Base-by-base conservation (phyloP, 2,329 filamentous ascomycete genomes). In the Nigrospora sphaerica region DNA sequence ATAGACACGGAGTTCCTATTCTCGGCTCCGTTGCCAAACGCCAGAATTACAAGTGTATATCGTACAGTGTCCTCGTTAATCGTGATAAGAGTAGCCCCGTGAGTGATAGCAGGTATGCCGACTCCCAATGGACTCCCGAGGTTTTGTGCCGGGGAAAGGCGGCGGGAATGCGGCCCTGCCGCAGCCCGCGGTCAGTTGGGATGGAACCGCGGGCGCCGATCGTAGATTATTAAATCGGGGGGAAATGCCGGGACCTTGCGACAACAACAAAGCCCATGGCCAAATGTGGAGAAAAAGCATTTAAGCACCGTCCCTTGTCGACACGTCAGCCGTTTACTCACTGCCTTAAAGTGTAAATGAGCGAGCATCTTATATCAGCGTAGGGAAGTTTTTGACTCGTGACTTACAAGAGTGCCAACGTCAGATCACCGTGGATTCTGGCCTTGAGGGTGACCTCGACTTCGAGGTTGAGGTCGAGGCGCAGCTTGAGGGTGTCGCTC, bases 361-460 rank as follows among this genome's bases (percentile, higher is more conserved):
- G 19, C 13, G 9, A 17, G 11, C 5, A 17, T 36, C 33, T 28
- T 28, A 28, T 6, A 28, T 28, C 23, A 28, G 23, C 23, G 7
- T 10, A 10, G 6, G 23, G 10, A 28, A 28, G 23, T 28, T n/a
- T n/a, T n/a, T 6, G 23, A 28, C 23, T 10, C 2, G 23, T 44
- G 39, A 72, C 74, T 66, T 68, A 78, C 74, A 78, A 67, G 54
- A 93, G 74, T 54, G 83, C 85, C 53, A 93, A 66, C 41, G 86
- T 88, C 53, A 95, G 68, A 70, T 95, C 89, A 62, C 89, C 89
- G 56, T 90, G 83, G 56, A 93, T 91, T 66, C 85, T 84, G 17
- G 88, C 88, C 74, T 93, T 93, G 49, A 93, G 76, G 58, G 90
- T 85, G 52, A 93, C 87, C 66, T 93, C 88, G 46, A 93, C 78